A percentile compares a stretch with the other conserved stretches of the same genome.
Conservation (phyloP, 2,329 filamentous ascomycete species). For the Thyridium curvatum region DNA sequence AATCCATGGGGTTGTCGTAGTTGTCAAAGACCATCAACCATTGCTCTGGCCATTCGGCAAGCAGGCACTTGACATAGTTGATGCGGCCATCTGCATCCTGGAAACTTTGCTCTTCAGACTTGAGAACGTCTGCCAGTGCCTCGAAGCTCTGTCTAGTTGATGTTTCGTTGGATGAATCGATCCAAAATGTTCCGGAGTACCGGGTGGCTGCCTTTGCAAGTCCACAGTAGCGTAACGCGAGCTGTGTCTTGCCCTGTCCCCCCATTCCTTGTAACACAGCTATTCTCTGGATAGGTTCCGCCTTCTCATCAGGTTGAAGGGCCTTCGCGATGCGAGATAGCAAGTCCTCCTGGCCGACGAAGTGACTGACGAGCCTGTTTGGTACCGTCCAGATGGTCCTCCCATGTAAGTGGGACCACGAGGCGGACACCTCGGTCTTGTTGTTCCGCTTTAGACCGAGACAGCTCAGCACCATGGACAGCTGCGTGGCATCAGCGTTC, state of each 20-base stretch:
- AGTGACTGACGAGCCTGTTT: background rate
- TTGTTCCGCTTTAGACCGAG: no score
- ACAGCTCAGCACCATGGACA: no score
- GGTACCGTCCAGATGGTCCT: background rate
- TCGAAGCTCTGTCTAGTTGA: background rate
- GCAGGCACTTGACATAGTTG: background rate
- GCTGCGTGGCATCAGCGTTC: no score
- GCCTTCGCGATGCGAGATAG: background rate
- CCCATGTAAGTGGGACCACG: no score
- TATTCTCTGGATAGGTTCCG: no score
- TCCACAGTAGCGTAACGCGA: no score
- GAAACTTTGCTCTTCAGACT: background rate
- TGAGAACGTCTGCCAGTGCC: background rate
- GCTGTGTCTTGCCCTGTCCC: no score
- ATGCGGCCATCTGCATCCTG: background rate
- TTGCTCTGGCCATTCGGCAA: background rate
- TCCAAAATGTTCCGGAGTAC: background rate
- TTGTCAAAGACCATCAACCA: constrained; percentile 1
- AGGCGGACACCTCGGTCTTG: no score
- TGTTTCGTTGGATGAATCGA: background rate
- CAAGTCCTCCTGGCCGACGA: background rate
- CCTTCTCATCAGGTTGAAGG: background rate
- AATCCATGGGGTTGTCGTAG: background rate
- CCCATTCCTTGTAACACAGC: no score
- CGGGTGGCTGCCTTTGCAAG: no score